phyloP scores from a whole-genome alignment of 106 monocot species.

The Alisma plantagoaquatica region DNA sequence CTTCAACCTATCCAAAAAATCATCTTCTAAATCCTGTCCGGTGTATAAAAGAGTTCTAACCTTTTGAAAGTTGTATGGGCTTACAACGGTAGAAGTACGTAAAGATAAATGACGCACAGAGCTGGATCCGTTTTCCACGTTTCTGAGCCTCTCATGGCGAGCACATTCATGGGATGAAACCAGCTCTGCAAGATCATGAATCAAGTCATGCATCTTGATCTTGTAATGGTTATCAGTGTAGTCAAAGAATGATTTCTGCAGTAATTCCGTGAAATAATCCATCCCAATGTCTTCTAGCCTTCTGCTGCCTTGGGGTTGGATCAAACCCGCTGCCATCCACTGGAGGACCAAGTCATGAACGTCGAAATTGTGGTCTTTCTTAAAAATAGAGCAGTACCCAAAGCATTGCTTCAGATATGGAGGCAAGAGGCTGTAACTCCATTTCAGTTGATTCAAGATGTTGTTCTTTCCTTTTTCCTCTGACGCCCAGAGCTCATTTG shows the following conservation, averaged over 20 bases:
- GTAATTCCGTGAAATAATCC: conserved; percentile 1
- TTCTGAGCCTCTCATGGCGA: too few species aligned
- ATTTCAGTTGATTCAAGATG: conserved; percentile 16
- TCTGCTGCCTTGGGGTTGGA: conserved; percentile 10
- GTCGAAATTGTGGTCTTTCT: conserved; percentile 27
- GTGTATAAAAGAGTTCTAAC: conserved; percentile 2
- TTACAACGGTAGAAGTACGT: background rate
- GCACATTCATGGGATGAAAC: conserved; percentile 7
- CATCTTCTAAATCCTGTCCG: background rate
- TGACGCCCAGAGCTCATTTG: conserved; percentile 11
- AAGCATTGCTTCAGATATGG: conserved; percentile 36
- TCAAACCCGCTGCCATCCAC: conserved; percentile 35
- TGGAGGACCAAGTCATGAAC: conserved; percentile 14
- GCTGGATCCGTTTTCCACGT: too few species aligned
- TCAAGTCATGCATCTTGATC: conserved; percentile 11
- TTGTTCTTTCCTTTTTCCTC: conserved; percentile 4
- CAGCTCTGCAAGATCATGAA: conserved; percentile 9
- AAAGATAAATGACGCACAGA: conserved; percentile 5
- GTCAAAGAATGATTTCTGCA: conserved; percentile 8
- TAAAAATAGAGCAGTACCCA: conserved; percentile 32
- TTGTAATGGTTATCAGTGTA: too few species aligned
- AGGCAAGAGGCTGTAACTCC: conserved; percentile 33
- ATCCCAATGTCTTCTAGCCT: conserved; percentile 6
- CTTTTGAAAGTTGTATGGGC: background rate
- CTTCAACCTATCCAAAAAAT: conserved; percentile 9